phyloP scores from a whole-genome alignment of 2,329 filamentous ascomycete genomes.

The Talaromyces sp. region DNA sequence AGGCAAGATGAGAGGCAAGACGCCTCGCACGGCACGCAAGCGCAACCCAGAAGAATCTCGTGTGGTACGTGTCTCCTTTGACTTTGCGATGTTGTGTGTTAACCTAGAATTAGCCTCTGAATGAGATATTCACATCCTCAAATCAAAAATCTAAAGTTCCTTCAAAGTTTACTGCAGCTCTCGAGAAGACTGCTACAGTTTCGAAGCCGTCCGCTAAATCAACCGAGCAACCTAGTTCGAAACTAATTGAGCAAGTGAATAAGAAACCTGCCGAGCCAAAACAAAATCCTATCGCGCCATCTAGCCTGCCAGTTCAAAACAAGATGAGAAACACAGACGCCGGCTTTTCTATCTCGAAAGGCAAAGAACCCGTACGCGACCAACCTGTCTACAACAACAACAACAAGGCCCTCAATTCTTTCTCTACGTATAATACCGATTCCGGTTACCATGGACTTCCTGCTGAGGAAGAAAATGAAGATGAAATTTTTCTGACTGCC shows the following conservation, averaged over 20 bases:
- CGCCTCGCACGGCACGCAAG: slow-evolving; percentile 41
- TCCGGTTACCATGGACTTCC: slow-evolving; percentile 45
- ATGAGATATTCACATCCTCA: slow-evolving; percentile 42
- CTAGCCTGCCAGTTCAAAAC: neutral
- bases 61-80: slow-evolving; percentile 30
- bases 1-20: slow-evolving; percentile 44
- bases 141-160: slow-evolving; percentile 28
- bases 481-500: slow-evolving; percentile 32
- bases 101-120: slow-evolving; percentile 35
- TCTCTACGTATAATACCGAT: slow-evolving; percentile 37
- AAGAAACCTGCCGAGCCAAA: neutral
- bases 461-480: slow-evolving; percentile 25
- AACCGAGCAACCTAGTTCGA: neutral
- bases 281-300: neutral
- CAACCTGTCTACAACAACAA: slow-evolving; percentile 11
- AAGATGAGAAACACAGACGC: neutral
- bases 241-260: neutral
- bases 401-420: slow-evolving; percentile 31
- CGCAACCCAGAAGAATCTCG: slow-evolving; percentile 36
- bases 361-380: slow-evolving; percentile 8
- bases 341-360: neutral
- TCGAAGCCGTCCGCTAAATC: neutral
- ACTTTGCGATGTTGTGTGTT: slow-evolving; percentile 10
- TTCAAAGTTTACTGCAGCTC: slow-evolving; percentile 27
- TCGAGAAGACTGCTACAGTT: slow-evolving; percentile 25